A percentile compares a stretch with the other conserved stretches of the same genome.
phyloP scores from a whole-genome alignment of 2,329 filamentous ascomycete species.

The Venturia aucupariae region DNA sequence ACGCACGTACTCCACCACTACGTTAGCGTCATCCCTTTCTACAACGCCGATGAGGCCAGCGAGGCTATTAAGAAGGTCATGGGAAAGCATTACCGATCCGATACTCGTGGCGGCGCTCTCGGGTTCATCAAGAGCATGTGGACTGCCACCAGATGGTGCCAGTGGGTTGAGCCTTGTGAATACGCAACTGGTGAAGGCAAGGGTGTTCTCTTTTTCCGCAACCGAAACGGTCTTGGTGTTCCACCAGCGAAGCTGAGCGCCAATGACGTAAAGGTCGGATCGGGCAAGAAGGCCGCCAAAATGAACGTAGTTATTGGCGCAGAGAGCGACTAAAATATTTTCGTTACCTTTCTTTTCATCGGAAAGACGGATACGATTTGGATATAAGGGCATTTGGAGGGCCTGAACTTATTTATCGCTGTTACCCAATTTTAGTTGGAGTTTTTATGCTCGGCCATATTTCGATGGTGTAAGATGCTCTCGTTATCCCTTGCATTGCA shows the following conservation, averaged over 20 bases:
- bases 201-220: constrained; percentile 89
- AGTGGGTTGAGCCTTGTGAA: constrained; percentile 92
- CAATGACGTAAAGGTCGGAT: neutral
- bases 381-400: neutral
- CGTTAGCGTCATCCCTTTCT: constrained; percentile 91
- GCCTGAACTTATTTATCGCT: neutral
- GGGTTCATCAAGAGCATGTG: constrained; percentile 83
- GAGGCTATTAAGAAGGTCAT: constrained; percentile 93
- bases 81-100: constrained; percentile 87
- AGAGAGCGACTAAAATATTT: constrained; percentile 5
- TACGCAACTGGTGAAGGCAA: constrained; percentile 71
- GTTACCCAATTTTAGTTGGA: neutral
- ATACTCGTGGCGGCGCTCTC: constrained; percentile 63
- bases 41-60: constrained; percentile 87
- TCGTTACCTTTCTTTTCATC: neutral
- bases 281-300: constrained; percentile 4
- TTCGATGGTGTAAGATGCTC: neutral
- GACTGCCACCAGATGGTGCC: constrained; percentile 74
- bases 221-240: constrained; percentile 77
- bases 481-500: too few species aligned
- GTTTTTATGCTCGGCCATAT: too few species aligned
- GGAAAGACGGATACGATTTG: neutral
- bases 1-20: constrained; percentile 98
- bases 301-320: constrained; percentile 3
- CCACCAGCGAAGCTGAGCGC: constrained; percentile 38